A percentile compares a stretch with the other conserved stretches of the same genome.
These are phyloP conservation scores for Dichotomopilus funicola DNA, from an alignment of 2,329 filamentous ascomycete genomes.

Conservation along the genomic window DNA sequence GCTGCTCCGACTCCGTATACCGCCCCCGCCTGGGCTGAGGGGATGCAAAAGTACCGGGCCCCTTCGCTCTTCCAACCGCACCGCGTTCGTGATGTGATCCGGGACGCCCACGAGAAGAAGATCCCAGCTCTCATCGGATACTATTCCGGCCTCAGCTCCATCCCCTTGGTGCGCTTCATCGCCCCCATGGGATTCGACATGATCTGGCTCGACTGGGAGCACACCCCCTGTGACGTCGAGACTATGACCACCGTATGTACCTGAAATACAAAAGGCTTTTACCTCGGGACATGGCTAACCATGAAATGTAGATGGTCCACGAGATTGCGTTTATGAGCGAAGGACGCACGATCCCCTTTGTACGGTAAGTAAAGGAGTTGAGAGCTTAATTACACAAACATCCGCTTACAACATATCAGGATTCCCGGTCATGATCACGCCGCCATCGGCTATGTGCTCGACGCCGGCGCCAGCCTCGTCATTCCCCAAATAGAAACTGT, in stretches of 20 bases:
- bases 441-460: conserved; percentile 40
- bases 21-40: conserved; percentile 12
- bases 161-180: conserved; percentile 35
- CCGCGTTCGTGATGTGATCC: conserved; percentile 37
- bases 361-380: conserved; percentile 28
- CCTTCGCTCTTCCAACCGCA: conserved; percentile 43
- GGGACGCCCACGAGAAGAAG: conserved; percentile 40
- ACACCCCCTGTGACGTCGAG: conserved; percentile 39
- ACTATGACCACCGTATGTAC: conserved; percentile 39
- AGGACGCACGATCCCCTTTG: conserved; percentile 39
- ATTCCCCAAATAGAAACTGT: conserved; percentile 44
- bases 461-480: conserved; percentile 43
- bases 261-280: background rate
- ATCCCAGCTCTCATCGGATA: conserved; percentile 39
- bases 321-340: conserved; percentile 41
- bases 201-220: conserved; percentile 44
- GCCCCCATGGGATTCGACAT: conserved; percentile 39
- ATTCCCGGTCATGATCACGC: conserved; percentile 42
- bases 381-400: background rate
- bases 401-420: background rate
- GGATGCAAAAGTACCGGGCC: conserved; percentile 38
- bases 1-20: background rate
- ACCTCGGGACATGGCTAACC: background rate
- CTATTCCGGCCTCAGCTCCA: conserved; percentile 35
- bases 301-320: conserved; percentile 35